Percentiles rank a stretch among this genome's conserved stretches.
phyloP scores from a whole-genome alignment of 805 yeast genomes.

The Candida fluviatilis region DNA sequence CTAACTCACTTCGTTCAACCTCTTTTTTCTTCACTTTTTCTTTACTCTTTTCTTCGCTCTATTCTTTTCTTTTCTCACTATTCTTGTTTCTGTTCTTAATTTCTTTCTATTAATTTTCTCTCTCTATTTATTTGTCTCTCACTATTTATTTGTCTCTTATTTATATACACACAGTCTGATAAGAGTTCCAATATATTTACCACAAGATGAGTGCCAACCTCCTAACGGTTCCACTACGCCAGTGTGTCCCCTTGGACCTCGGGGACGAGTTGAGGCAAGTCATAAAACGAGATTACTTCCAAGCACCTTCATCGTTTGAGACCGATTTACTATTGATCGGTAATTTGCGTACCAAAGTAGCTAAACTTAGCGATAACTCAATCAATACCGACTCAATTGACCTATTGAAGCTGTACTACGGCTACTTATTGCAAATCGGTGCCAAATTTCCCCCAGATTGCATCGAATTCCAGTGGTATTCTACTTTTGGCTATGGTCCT shows the following conservation, averaged over 20 bases:
- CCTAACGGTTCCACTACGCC: conserved; percentile 48
- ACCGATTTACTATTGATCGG: conserved; percentile 32
- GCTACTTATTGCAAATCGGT: conserved; percentile 39
- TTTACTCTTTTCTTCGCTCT: no score
- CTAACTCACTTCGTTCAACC: no score
- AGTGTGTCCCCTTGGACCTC: conserved; percentile 40
- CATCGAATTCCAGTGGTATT: conserved; percentile 67
- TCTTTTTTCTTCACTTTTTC: no score
- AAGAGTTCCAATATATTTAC: no score
- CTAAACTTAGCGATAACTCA: conserved; percentile 27
- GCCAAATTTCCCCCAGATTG: conserved; percentile 63
- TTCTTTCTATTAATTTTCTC: no score
- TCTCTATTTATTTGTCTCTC: no score
- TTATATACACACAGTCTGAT: no score
- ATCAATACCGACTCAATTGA: conserved; percentile 28
- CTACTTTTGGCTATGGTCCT: conserved; percentile 56
- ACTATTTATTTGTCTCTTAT: no score
- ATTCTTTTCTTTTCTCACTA: no score
- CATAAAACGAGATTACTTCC: conserved; percentile 46
- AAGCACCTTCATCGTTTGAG: conserved; percentile 30
- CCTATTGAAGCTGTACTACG: conserved; percentile 42
- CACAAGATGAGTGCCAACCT: conserved; percentile 34
- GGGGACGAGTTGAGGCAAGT: conserved; percentile 35
- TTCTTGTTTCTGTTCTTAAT: no score
- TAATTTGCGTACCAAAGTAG: conserved; percentile 39